These are phyloP conservation scores for Coemansia sp. DNA, from an alignment of 192 early-diverging fungal species.

Conservation along the genomic window DNA sequence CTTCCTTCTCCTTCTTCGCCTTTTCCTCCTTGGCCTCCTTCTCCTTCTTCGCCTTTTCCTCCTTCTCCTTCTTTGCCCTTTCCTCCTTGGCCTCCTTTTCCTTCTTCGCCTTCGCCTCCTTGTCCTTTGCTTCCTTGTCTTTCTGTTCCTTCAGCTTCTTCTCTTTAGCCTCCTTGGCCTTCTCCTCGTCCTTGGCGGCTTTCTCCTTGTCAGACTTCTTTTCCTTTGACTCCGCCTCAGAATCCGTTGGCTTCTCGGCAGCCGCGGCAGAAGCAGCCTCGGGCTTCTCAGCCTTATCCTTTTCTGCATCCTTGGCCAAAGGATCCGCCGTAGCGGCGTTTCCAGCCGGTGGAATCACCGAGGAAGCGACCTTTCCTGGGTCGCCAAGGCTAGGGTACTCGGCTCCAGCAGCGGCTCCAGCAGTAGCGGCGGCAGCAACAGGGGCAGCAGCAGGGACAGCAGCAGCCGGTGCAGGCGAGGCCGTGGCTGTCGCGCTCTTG, in stretches of 20 bases:
- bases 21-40: constrained; percentile 6
- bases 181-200: not conserved
- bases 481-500: not conserved
- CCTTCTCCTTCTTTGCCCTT: constrained; percentile 8
- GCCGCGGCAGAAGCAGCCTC: constrained; percentile 7
- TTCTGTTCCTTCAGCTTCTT: constrained; percentile 8
- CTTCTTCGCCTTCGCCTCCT: constrained; percentile 3
- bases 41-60: not conserved
- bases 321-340: constrained; percentile 12
- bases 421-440: constrained; percentile 5
- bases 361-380: constrained; percentile 18
- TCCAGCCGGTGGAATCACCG: constrained; percentile 14
- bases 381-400: constrained; percentile 18
- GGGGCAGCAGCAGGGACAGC: constrained; percentile 5
- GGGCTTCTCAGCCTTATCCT: constrained; percentile 17
- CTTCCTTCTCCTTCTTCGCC: constrained; percentile 14
- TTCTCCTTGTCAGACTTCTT: too few relatives aligned
- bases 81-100: constrained; percentile 6
- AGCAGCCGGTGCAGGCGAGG: constrained; percentile 1
- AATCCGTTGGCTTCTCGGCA: not conserved
- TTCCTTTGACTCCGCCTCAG: not conserved
- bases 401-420: not conserved
- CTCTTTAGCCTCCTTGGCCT: not conserved
- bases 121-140: constrained; percentile 5
- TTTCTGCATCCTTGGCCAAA: constrained; percentile 14